A percentile compares a stretch with the other conserved stretches of the same genome.
Evolutionary conservation across 352 stramenopile genomes (phyloP).

Genomic region (Globisporangium echinulatum): DNA sequence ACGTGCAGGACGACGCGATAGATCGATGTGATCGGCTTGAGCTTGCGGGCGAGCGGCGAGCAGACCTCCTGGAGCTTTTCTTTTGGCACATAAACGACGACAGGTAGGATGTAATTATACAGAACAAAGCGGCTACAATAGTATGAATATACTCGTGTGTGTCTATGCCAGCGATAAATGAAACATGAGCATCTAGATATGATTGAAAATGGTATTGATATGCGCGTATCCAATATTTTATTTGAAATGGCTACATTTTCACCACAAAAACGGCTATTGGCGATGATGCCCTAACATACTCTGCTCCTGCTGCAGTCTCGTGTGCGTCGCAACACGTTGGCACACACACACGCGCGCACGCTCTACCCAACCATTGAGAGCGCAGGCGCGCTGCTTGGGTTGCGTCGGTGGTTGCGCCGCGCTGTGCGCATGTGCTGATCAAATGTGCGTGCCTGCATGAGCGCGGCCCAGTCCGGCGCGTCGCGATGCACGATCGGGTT

Average conservation of each 20-base stretch:
- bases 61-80: neutral
- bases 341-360: too few relatives aligned
- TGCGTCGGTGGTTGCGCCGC: constrained; percentile 51
- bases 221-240: neutral
- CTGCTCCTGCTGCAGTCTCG: too few relatives aligned
- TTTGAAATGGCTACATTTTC: constrained; percentile 1
- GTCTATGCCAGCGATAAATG: neutral
- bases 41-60: neutral
- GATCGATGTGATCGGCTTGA: neutral
- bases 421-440: constrained; percentile 62
- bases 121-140: too few relatives aligned
- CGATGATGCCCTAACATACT: neutral
- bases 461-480: constrained; percentile 27
- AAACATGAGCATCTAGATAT: neutral
- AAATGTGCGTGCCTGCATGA: constrained; percentile 58
- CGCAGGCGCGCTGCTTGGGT: constrained; percentile 26
- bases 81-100: neutral
- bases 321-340: too few relatives aligned
- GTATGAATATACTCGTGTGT: too few relatives aligned
- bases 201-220: neutral
- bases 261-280: neutral
- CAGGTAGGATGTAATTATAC: too few relatives aligned
- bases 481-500: constrained; percentile 1
- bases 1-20: neutral
- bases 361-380: constrained; percentile 13